phyloP scores from a whole-genome alignment of 2,329 filamentous ascomycete species.

The Aspergillus hiratsukae region DNA sequence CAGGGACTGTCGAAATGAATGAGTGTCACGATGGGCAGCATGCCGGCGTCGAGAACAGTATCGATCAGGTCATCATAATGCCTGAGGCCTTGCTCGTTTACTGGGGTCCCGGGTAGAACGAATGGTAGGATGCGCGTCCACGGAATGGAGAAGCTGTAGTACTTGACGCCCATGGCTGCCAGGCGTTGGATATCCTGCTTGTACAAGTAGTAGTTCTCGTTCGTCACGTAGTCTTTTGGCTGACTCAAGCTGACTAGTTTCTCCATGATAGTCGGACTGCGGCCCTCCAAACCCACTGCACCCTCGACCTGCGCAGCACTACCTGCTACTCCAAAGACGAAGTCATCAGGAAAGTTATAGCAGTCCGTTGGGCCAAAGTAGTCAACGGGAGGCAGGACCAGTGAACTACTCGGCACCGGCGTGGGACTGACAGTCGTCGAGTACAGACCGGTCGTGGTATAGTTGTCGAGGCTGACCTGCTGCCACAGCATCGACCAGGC shows the following conservation, averaged over 20 bases:
- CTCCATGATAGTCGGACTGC: conserved; percentile 37
- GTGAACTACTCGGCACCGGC: conserved; percentile 50
- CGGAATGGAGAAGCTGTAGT: conserved; percentile 44
- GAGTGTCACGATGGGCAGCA: conserved; percentile 44
- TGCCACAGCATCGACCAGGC: conserved; percentile 36
- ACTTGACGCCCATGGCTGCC: conserved; percentile 36
- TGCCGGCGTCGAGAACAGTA: conserved; percentile 38
- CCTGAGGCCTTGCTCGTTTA: conserved; percentile 44
- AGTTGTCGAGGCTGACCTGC: conserved; percentile 26
- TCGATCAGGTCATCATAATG: conserved; percentile 50
- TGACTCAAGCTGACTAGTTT: conserved; percentile 30
- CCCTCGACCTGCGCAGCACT: conserved; percentile 45
- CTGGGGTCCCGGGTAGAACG: conserved; percentile 37
- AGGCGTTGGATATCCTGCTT: conserved; percentile 43
- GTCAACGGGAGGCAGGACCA: conserved; percentile 52
- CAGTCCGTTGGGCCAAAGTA: conserved; percentile 44
- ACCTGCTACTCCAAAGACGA: conserved; percentile 42
- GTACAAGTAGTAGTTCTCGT: conserved; percentile 49
- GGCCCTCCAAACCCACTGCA: conserved; percentile 38
- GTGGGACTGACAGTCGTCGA: conserved; percentile 54
- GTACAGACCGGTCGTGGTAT: conserved; percentile 36
- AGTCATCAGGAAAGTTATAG: conserved; percentile 34
- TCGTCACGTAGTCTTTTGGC: conserved; percentile 45
- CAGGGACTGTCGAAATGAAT: conserved; percentile 27
- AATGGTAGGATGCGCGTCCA: conserved; percentile 50